A percentile compares a stretch with the other conserved stretches of the same genome.
phyloP scores from a whole-genome alignment of 768 basidiomycete genomes.

The Collybiopsis luxurians region DNA sequence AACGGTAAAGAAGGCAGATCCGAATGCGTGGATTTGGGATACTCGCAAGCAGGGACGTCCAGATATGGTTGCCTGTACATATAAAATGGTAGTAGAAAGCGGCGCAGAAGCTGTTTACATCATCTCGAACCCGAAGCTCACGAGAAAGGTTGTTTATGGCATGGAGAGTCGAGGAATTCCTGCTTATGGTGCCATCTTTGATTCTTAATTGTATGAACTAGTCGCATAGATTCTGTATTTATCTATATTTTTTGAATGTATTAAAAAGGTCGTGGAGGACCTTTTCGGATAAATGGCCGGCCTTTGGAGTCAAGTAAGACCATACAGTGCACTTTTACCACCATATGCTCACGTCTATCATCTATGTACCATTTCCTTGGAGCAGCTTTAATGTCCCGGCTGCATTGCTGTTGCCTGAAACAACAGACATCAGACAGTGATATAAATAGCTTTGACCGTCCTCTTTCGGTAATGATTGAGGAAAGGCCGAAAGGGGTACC shows the following conservation, averaged over 20 bases:
- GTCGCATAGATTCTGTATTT: not conserved
- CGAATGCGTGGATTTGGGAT: conserved; percentile 33
- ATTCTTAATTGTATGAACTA: conserved; percentile 9
- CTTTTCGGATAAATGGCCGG: too few species aligned
- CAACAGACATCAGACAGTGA: too few species aligned
- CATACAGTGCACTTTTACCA: too few species aligned
- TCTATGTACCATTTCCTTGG: too few species aligned
- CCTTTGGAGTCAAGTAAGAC: too few species aligned
- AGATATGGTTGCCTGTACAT: conserved; percentile 13
- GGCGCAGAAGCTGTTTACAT: conserved; percentile 15
- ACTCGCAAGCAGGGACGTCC: conserved; percentile 12
- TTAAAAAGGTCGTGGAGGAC: too few species aligned
- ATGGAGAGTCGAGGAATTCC: conserved; percentile 15
- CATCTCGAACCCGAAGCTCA: conserved; percentile 14
- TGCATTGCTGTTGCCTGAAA: too few species aligned
- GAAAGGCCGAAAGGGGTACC: too few species aligned
- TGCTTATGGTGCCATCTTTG: conserved; percentile 16
- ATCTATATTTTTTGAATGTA: not conserved
- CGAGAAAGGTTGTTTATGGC: conserved; percentile 13
- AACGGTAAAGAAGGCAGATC: conserved; percentile 34
- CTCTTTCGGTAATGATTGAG: too few species aligned
- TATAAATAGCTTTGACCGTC: too few species aligned
- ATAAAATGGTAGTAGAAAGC: conserved; percentile 8
- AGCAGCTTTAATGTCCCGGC: too few species aligned
- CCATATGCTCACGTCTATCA: too few species aligned